Base-by-base conservation (phyloP, 2,329 filamentous ascomycete species). In the Trichothecium roseum region DNA sequence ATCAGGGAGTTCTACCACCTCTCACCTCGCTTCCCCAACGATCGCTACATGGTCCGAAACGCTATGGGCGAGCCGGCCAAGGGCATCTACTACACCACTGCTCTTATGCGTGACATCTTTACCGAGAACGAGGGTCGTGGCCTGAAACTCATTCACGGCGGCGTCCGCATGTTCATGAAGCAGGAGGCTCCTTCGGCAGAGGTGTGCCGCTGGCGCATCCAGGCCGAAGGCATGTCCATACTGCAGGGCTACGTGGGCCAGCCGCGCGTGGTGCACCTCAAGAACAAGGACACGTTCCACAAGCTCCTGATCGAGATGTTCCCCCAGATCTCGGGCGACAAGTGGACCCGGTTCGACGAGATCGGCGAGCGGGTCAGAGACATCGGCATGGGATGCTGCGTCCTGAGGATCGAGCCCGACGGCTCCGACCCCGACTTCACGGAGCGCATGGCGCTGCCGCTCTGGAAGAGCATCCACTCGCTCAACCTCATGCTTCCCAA, bases 141-240 rank as follows among this genome's bases (percentile, higher is more conserved):
- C 31, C 81, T 96, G 59, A 94, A 91, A 56, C 94, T 98, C 54
- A 84, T 98, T 34, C 91, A 98, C 60, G 89, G 83, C 34, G 91
- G 91, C 44, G 88, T 98, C 24, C 94, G 94, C 64, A 96, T 96
- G 86, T 98, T 94, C 56, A 91, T 96, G 68, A 94, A 94, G 66
- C 89, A 96, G 58, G 87, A 95, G 52, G 82, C 85, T 0, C 88
- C 94, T 40, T 83, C 80, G 5, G 79, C 81, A 26, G 81, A 88
- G 37, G 82, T 91, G 24, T 94, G 88, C 64, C 75, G 81, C 39
- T 98, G 91, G 91, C 78, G 91, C 32, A 91, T 98, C 48, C 91
- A 98, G 66, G 84, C 81, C 10, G 91, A 98, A 59, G 91, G 91
- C 17, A 78, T 98, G 63, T 78, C 83, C 8, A 87, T 98, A 45